A percentile compares a stretch with the other conserved stretches of the same genome.
Evolutionary conservation across 2,329 filamentous ascomycete genomes (phyloP).

Genomic region (Colletotrichum sublineola): DNA sequence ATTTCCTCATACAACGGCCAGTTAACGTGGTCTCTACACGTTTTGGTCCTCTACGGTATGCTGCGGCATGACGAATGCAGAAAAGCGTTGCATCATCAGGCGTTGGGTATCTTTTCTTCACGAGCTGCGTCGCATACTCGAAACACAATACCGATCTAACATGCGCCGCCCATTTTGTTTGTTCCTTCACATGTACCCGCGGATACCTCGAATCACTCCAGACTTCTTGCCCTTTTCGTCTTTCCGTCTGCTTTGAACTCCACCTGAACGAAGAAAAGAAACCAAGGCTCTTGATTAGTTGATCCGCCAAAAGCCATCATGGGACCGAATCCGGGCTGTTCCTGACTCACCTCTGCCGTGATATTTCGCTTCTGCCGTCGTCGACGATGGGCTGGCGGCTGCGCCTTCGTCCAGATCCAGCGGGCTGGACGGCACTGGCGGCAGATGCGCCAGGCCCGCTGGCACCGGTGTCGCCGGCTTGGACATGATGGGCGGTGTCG

Average conservation of each 20-base stretch:
- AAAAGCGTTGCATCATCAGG: not conserved
- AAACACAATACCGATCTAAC: not conserved
- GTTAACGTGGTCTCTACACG: not conserved
- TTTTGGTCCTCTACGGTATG: not conserved
- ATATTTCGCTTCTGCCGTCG: constrained; percentile 55
- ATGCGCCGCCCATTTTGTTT: not conserved
- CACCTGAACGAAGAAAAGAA: constrained; percentile 51
- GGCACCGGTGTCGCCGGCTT: constrained; percentile 48
- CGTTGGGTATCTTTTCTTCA: constrained; percentile 1
- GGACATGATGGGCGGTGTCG: constrained; percentile 58
- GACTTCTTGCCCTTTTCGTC: constrained; percentile 64
- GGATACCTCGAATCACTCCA: constrained; percentile 57
- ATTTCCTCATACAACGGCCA: not conserved
- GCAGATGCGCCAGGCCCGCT: constrained; percentile 50
- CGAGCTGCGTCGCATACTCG: not conserved
- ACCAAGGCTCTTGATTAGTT: constrained; percentile 24
- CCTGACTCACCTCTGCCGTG: constrained; percentile 60
- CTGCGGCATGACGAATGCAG: not conserved
- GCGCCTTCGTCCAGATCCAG: constrained; percentile 45
- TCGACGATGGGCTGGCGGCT: constrained; percentile 48
- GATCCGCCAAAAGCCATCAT: constrained; percentile 50
- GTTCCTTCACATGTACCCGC: constrained; percentile 51
- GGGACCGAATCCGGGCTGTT: constrained; percentile 24
- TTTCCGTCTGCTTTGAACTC: constrained; percentile 63
- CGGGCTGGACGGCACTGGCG: constrained; percentile 54